phyloP scores from a whole-genome alignment of 331 rosid genomes.

The Quercus phellos region DNA sequence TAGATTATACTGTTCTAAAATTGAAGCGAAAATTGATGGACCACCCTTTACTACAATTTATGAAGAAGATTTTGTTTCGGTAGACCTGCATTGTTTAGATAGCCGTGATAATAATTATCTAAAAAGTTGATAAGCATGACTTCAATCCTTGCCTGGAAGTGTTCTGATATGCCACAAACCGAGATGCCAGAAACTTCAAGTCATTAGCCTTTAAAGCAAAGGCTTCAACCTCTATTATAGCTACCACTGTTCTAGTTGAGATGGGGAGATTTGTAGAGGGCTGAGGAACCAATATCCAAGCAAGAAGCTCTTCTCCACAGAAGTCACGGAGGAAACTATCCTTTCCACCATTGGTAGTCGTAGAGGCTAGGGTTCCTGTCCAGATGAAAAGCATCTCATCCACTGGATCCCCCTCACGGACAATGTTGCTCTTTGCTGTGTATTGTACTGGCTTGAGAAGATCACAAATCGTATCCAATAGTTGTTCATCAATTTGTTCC shows the following conservation, averaged over 20 bases:
- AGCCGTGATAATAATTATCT: no score
- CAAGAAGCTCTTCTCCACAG: constrained; percentile 3
- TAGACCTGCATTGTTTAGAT: no score
- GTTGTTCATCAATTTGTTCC: neutral
- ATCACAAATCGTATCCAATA: neutral
- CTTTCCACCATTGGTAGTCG: neutral
- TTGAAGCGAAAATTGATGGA: no score
- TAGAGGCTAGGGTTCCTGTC: neutral
- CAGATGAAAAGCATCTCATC: constrained; percentile 2
- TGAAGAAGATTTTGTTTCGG: no score
- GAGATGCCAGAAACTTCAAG: constrained; percentile 64
- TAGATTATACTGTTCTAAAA: no score
- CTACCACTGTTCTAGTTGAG: constrained; percentile 58
- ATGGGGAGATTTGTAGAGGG: constrained; percentile 55
- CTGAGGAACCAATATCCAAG: constrained; percentile 41
- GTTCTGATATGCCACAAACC: constrained; percentile 55
- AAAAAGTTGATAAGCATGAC: neutral
- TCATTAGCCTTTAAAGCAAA: constrained; percentile 74
- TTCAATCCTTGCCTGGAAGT: constrained; percentile 54
- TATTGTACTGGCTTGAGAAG: neutral
- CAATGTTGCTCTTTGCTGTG: neutral
- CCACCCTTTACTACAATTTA: no score
- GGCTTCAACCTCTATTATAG: constrained; percentile 78
- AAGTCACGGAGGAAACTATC: neutral
- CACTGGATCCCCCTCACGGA: constrained; percentile 1